Evolutionary conservation across 2,329 filamentous ascomycete species (phyloP), one percentile per base, ranked within the genome.

Genomic region (Ambrosiella xylebori): DNA sequence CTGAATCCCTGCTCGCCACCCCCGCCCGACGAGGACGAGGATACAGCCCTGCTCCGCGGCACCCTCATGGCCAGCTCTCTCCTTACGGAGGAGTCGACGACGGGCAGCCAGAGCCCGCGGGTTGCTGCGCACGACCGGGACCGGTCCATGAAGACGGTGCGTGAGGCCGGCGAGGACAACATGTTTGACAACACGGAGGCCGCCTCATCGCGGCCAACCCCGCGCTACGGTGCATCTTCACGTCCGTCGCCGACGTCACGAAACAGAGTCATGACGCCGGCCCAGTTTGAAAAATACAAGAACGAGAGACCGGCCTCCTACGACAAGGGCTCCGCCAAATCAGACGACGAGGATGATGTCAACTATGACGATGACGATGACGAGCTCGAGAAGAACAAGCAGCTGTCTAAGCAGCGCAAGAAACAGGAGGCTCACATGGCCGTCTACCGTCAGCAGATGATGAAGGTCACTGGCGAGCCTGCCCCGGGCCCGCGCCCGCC

Each of bases 401-500:
- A 86, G 66, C 76, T 85, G 52, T 81, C 84, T 15, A 86, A 83
- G 67, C 87, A 93, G 67, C 77, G 89, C 62, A 80, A 82, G 65
- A 93, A 90, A 73, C 89, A 95, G 67, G 88, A 95, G 69, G 89
- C 89, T 11, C 88, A 93, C 67, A 84, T 95, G 74, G 79, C 88
- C 1, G 84, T 95, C 1, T 95, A 95, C 68, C 81, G 89, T 59
- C 89, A 95, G 68, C 86, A 93, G 70, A 95, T 95, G 89, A 95
- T 91, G 86, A 95, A 95, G 71, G 85, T 93, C 37, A 94, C 88
- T 0, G 89, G 89, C 53, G 59, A 57, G 17, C 38, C 27, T 15
- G 27, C 45, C 5, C 45, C 52, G 11, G 59, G 75, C 12, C 66
- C 72, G 9, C 78, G 81, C n/a, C 76, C 79, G 12, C 71, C 73